Percentiles rank a stretch among this genome's conserved stretches.
Evolutionary conservation across 345 rosid genomes (phyloP).

Genomic region (Eutrema yunnanense): DNA sequence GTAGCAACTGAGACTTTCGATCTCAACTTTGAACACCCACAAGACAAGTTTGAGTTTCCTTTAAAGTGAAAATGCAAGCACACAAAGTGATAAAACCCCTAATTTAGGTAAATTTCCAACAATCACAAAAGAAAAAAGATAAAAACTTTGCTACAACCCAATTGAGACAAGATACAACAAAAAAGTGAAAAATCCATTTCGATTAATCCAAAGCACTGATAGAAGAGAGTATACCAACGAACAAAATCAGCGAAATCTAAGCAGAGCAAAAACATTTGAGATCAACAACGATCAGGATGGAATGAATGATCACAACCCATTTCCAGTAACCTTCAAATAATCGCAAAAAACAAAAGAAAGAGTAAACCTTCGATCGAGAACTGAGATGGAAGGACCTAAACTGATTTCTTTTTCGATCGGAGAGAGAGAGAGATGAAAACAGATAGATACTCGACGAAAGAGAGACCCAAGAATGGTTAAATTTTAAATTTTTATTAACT

Average conservation of each 20-base stretch:
- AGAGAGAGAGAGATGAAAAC: background rate
- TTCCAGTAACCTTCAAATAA: background rate
- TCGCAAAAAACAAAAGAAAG: background rate
- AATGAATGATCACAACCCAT: background rate
- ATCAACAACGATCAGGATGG: background rate
- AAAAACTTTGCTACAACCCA: conserved; percentile 8
- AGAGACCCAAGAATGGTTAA: background rate
- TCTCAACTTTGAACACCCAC: background rate
- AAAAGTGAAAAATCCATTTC: background rate
- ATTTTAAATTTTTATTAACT: conserved; percentile 2
- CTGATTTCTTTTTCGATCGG: background rate
- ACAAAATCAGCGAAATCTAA: background rate
- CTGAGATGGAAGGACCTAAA: background rate
- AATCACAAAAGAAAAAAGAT: background rate
- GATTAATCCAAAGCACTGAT: background rate
- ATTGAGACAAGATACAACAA: conserved; percentile 14
- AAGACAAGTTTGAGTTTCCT: background rate
- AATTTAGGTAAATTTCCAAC: background rate
- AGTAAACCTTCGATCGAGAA: conserved; percentile 16
- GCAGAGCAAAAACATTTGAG: background rate
- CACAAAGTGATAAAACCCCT: conserved; percentile 1
- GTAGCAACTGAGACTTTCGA: background rate
- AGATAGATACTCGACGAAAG: conserved; percentile 21
- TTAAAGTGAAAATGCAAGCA: conserved; percentile 18
- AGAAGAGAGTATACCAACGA: background rate